Percentiles rank a stretch among this genome's conserved stretches.
Conservation (phyloP, 176 grass and related monocot genomes). For the Carex parvula region DNA sequence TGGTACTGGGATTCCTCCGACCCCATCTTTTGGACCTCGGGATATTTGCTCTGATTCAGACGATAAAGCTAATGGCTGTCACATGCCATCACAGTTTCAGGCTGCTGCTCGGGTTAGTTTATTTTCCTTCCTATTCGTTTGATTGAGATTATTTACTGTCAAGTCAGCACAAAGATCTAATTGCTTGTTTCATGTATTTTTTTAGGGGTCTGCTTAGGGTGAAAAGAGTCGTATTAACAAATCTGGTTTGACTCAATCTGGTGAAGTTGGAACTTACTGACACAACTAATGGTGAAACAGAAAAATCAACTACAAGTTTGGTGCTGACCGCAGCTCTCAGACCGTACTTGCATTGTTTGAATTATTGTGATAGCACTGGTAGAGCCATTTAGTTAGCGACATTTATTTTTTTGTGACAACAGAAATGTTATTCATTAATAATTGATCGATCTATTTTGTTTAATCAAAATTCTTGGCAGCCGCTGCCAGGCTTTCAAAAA, state of each 20-base stretch:
- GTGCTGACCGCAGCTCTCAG: not conserved
- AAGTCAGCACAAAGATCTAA: not conserved
- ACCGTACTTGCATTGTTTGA: not conserved
- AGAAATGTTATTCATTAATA: not conserved
- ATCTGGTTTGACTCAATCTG: constrained; percentile 2
- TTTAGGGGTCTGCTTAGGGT: not conserved
- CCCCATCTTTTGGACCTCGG: not conserved
- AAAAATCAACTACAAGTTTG: not conserved
- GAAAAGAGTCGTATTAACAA: not conserved
- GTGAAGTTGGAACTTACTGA: not conserved
- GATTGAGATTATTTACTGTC: not conserved
- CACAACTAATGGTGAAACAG: not conserved
- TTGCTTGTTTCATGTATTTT: not conserved
- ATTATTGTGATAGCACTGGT: not conserved
- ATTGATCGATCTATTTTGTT: not conserved
- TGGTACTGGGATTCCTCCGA: not conserved
- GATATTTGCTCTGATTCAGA: not conserved
- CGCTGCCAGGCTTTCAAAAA: no score
- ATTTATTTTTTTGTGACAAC: not conserved
- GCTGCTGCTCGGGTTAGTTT: not conserved
- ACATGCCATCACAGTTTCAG: not conserved
- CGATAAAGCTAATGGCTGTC: not conserved
- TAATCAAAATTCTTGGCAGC: no score
- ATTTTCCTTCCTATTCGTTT: not conserved
- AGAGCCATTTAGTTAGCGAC: not conserved